Evolutionary conservation across 2,329 filamentous ascomycete genomes (phyloP).

Genomic region (Exophiala sideris): DNA sequence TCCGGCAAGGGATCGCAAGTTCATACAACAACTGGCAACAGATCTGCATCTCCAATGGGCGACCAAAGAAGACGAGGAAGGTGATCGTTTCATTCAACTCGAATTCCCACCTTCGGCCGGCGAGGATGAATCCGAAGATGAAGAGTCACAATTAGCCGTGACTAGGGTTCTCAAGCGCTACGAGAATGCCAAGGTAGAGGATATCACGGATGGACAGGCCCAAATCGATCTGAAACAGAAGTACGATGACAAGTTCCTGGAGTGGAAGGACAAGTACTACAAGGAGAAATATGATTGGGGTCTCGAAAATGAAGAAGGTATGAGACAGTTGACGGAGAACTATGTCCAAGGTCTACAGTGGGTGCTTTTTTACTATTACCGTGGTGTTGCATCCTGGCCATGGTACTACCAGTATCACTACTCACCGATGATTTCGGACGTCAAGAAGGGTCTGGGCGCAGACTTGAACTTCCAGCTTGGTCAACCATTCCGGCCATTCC

Average conservation of each 20-base stretch:
- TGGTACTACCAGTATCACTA: conserved; percentile 99
- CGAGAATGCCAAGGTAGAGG: conserved; percentile 81
- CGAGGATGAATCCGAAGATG: conserved; percentile 70
- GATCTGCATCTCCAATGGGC: conserved; percentile 65
- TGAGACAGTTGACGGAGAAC: conserved; percentile 83
- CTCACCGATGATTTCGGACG: conserved; percentile 94
- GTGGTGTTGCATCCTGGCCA: conserved; percentile 94
- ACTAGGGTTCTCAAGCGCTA: conserved; percentile 84
- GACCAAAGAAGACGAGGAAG: conserved; percentile 61
- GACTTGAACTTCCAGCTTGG: conserved; percentile 90
- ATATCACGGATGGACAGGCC: conserved; percentile 73
- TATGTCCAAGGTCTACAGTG: conserved; percentile 97
- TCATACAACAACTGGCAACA: conserved; percentile 80
- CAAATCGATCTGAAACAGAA: conserved; percentile 75
- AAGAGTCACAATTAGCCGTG: conserved; percentile 79
- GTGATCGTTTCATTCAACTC: conserved; percentile 64
- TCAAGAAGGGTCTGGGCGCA: conserved; percentile 80
- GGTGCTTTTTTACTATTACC: conserved; percentile 98
- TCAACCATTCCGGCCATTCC: conserved; percentile 89
- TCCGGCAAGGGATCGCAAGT: conserved; percentile 83
- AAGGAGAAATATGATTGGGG: conserved; percentile 86
- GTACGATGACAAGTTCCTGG: conserved; percentile 83
- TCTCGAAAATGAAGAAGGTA: conserved; percentile 72
- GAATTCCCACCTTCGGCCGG: conserved; percentile 50
- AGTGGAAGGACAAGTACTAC: conserved; percentile 96